Evolutionary conservation across 2,329 filamentous ascomycete genomes (phyloP).

Genomic region (Xylaria sp.): DNA sequence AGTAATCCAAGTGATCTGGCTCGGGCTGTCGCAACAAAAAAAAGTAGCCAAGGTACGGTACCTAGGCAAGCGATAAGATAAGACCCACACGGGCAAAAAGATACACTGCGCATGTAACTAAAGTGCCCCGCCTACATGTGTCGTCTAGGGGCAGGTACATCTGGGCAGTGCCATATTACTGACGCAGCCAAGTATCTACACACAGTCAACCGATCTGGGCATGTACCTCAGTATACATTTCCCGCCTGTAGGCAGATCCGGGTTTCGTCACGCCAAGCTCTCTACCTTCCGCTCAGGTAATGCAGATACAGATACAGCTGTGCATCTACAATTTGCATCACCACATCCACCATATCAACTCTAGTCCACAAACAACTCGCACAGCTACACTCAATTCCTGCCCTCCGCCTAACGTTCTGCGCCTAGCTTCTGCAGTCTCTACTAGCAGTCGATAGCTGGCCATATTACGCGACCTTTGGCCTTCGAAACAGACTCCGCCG

Average conservation of each 20-base stretch:
- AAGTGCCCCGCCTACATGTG: background rate
- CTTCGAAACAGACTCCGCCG: conserved; percentile 23
- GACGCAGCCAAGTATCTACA: background rate
- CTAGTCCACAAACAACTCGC: conserved; percentile 5
- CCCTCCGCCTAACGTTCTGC: background rate
- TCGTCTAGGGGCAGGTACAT: background rate
- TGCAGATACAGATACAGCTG: conserved; percentile 14
- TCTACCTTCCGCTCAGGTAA: background rate
- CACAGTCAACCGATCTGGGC: background rate
- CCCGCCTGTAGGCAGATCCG: conserved; percentile 35
- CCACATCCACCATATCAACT: conserved; percentile 7
- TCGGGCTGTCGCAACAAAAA: conserved; percentile 21
- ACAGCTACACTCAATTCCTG: conserved; percentile 1
- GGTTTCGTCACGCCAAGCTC: conserved; percentile 39
- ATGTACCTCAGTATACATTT: conserved; percentile 4
- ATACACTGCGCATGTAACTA: background rate
- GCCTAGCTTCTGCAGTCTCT: background rate
- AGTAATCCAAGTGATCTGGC: background rate
- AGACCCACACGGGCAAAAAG: background rate
- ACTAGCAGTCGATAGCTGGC: conserved; percentile 5
- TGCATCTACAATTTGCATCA: conserved; percentile 8
- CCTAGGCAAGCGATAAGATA: conserved; percentile 28
- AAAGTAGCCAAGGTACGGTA: conserved; percentile 8
- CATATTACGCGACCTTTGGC: conserved; percentile 6
- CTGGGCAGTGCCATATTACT: background rate